phyloP scores from a whole-genome alignment of 768 basidiomycete genomes.

The Panaeolus cyanescens region DNA sequence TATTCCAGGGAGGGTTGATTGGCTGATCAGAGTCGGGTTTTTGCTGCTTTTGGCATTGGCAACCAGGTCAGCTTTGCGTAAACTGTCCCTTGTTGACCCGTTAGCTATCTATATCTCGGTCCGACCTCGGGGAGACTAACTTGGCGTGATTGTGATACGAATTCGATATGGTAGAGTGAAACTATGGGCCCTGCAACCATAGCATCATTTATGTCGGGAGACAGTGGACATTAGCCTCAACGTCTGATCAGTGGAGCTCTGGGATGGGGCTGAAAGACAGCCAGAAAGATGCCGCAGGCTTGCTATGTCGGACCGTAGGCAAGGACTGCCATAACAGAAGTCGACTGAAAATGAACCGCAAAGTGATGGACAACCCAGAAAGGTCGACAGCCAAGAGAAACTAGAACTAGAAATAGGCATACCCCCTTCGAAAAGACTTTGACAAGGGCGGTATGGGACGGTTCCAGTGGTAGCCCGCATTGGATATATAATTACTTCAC shows the following conservation, averaged over 20 bases:
- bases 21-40: background rate
- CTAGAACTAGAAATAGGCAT: background rate
- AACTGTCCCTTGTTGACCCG: background rate
- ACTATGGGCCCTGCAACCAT: background rate
- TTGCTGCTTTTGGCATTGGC: background rate
- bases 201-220: background rate
- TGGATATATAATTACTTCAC: slow-evolving; percentile 1
- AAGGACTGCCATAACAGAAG: background rate
- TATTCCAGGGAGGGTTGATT: background rate
- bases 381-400: background rate
- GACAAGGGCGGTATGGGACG: background rate
- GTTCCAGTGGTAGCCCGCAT: background rate
- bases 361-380: background rate
- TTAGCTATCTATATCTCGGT: background rate
- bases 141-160: background rate
- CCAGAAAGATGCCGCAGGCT: background rate
- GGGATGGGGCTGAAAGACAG: background rate
- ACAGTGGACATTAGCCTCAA: background rate
- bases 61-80: background rate
- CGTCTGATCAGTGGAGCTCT: background rate
- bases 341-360: background rate
- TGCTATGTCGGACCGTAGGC: slow-evolving; percentile 1
- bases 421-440: background rate
- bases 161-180: background rate
- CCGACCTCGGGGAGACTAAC: background rate